Evolutionary conservation across 2,329 filamentous ascomycete species (phyloP).

Genomic region (Chaetomium olivaceum): DNA sequence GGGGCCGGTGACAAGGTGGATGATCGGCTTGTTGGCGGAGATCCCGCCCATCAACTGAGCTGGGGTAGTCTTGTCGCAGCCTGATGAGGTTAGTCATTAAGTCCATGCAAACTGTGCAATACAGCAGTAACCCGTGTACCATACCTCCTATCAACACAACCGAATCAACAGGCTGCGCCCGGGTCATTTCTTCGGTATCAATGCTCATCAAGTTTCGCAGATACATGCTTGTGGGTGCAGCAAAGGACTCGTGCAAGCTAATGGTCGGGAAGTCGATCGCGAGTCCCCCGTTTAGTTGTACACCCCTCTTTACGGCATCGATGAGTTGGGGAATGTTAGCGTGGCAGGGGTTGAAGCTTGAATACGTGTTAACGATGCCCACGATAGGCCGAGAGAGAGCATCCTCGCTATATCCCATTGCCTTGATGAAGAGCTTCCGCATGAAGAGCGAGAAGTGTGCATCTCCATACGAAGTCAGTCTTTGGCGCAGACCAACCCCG

Average conservation of each 20-base stretch:
- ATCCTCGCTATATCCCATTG: slow-evolving; percentile 71
- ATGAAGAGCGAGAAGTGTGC: slow-evolving; percentile 74
- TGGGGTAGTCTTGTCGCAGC: slow-evolving; percentile 73
- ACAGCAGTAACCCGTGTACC: not conserved
- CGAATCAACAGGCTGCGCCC: slow-evolving; percentile 69
- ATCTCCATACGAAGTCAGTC: slow-evolving; percentile 69
- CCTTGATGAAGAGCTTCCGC: slow-evolving; percentile 76
- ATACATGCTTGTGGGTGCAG: slow-evolving; percentile 73
- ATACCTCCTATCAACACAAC: slow-evolving; percentile 66
- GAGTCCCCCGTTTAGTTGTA: slow-evolving; percentile 66
- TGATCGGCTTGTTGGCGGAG: slow-evolving; percentile 69
- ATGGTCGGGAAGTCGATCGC: slow-evolving; percentile 75
- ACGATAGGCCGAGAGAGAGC: slow-evolving; percentile 69
- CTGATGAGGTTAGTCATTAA: slow-evolving; percentile 39
- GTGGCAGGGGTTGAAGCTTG: slow-evolving; percentile 73
- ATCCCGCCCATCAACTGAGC: slow-evolving; percentile 76
- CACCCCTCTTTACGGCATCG: slow-evolving; percentile 67
- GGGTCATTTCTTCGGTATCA: slow-evolving; percentile 79
- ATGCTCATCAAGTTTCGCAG: slow-evolving; percentile 74
- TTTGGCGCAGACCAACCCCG: slow-evolving; percentile 57
- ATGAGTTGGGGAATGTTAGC: slow-evolving; percentile 71
- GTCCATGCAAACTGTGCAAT: not conserved
- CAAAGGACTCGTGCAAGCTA: slow-evolving; percentile 68
- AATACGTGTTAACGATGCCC: slow-evolving; percentile 74
- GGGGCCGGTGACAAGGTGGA: slow-evolving; percentile 69